phyloP scores from a whole-genome alignment of 2,329 filamentous ascomycete genomes.

The Chlorencoelia australis region DNA sequence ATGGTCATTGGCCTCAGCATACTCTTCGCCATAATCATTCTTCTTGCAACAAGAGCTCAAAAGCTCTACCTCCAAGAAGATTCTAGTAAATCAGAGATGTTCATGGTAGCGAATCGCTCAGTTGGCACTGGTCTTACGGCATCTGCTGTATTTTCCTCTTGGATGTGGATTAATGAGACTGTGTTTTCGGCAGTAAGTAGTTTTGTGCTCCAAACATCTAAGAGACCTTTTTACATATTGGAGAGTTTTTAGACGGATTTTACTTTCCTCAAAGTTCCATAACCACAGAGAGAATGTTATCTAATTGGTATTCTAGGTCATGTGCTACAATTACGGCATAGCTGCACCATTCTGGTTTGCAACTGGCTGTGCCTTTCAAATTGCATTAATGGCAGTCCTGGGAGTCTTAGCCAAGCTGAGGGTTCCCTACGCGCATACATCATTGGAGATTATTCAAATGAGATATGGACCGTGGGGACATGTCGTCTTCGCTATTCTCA shows the following conservation, averaged over 20 bases:
- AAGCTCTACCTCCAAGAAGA: slow-evolving; percentile 34
- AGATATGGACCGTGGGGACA: slow-evolving; percentile 36
- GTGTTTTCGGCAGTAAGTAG: slow-evolving; percentile 30
- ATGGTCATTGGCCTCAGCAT: slow-evolving; percentile 39
- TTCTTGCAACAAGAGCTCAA: slow-evolving; percentile 37
- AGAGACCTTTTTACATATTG: too few species aligned
- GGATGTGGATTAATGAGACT: slow-evolving; percentile 35
- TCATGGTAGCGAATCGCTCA: slow-evolving; percentile 16
- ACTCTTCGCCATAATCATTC: slow-evolving; percentile 36
- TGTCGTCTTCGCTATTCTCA: slow-evolving; percentile 32
- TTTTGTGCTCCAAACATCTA: too few species aligned
- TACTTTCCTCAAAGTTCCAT: too few species aligned
- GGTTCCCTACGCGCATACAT: slow-evolving; percentile 41
- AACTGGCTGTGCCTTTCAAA: slow-evolving; percentile 38
- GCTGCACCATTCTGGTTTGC: slow-evolving; percentile 50
- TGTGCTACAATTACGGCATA: slow-evolving; percentile 65
- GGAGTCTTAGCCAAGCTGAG: slow-evolving; percentile 39
- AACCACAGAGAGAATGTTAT: too few species aligned
- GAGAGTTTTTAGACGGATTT: too few species aligned
- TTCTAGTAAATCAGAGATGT: slow-evolving; percentile 34
- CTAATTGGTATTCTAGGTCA: too few species aligned
- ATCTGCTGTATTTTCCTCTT: slow-evolving; percentile 11
- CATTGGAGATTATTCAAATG: slow-evolving; percentile 38
- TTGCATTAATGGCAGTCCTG: slow-evolving; percentile 38
- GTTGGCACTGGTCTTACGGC: slow-evolving; percentile 14